Evolutionary conservation across 345 rosid genomes (phyloP), one percentile per base, ranked within the genome.

Genomic region (Punica granatum): DNA sequence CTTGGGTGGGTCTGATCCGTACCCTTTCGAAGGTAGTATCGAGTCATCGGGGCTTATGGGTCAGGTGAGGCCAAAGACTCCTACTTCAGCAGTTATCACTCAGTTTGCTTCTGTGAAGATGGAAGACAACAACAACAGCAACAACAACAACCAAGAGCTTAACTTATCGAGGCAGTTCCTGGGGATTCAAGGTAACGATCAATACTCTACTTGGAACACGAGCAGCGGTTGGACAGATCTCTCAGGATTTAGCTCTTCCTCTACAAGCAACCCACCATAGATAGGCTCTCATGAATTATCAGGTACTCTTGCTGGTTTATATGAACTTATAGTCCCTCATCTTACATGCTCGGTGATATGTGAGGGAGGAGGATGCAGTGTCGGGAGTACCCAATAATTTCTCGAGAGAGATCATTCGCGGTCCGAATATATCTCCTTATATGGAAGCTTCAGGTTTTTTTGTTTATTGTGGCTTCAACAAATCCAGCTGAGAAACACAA

Each of bases 191-290:
- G 85, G 80, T 41, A 74, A 77, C 64, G 83, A 82, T 67, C 83
- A 83, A 54, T 82, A 75, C 69, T 80, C 83, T 81, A 56, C 49
- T 42, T 56, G 60, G 53, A 61, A 65, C 39, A 14, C 53, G 35
- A 73, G 65, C 15, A 66, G 66, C 68, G 67, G 80, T 30, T 85
- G 88, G 92, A 82, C 80, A 2, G 88, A 83, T 85, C 79, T 79
- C 73, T 85, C 90, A 1, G 81, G 81, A 64, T 85, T 85, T 64
- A 83, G 81, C 72, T 82, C 90, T 69, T 83, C 86, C 63, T 83
- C 89, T n/a, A 83, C 73, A 65, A 82, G 58, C 54, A 56, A 33
- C 26, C 73, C 49, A 16, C 59, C 59, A 36, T 69, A 69, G 72
- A 51, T 30, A 60, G 60, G 41, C 13, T 13, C 13, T 39, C 54